Evolutionary conservation across 495 filamentous ascomycete genomes (phyloP), one percentile per base, ranked within the genome.

Genomic region (Cudoniella acicularis): DNA sequence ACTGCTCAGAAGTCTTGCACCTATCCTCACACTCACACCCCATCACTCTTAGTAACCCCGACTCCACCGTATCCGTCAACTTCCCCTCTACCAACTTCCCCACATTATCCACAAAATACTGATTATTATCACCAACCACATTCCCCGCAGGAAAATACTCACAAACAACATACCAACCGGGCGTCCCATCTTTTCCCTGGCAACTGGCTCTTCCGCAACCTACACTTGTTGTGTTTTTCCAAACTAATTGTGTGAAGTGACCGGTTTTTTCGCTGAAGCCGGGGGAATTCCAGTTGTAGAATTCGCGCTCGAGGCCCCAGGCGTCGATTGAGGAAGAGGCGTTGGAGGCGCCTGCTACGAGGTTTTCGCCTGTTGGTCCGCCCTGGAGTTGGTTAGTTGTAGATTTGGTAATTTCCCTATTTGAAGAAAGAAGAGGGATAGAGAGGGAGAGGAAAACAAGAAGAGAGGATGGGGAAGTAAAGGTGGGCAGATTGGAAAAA

Each of bases 241-340:
- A 95, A 1, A 93, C 89, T 45, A 95, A 68, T 75, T 92, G 89
- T 23, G 90, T 91, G 69, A 91, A 95, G 72, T 95, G 90, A 0
- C 89, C 90, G n/a, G 89, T 91, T 17, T 71, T 64, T 59, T 88
- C 78, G 8, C 60, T 72, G 68, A 88, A 92, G 0, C 75, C 77
- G 0, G 80, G 76, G 8, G 64, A 52, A 13, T 18, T 60, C 70
- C 80, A 91, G 60, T 90, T 67, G 63, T 91, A 93, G 4, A 72
- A 25, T 0, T 61, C 52, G 11, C 79, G 59, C 70, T 94, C 90
- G 60, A 83, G 64, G 11, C 80, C 88, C 89, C 89, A 94, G 20
- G 75, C 80, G 40, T 80, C 79, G 22, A 93, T 77, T 16, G 84
- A 78, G 6, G 79, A 67, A 0, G 79, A 77, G 1, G 79, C 78